Conservation (phyloP, 495 filamentous ascomycete genomes). For the Penicillium chermesinum region DNA sequence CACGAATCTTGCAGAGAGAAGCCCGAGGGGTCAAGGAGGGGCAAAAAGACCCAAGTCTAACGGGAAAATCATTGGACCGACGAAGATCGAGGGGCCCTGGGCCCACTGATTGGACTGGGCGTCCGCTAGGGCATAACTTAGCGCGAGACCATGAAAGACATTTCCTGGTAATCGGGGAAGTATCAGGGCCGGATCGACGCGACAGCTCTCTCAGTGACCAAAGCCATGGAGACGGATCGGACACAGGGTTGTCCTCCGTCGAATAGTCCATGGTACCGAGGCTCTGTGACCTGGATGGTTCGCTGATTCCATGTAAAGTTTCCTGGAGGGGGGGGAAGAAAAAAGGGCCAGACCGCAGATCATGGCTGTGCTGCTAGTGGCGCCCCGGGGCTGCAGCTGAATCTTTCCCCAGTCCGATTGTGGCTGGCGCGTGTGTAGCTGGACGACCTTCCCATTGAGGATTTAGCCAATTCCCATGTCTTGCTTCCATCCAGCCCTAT, state of each 20-base stretch:
- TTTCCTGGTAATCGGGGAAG: neutral
- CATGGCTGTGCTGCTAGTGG: constrained; percentile 19
- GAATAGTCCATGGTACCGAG: neutral
- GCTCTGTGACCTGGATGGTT: too few species aligned
- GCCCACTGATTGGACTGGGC: neutral
- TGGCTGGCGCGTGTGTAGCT: constrained; percentile 18
- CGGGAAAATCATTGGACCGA: neutral
- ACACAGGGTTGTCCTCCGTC: neutral
- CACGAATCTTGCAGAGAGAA: too few species aligned
- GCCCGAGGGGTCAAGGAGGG: too few species aligned
- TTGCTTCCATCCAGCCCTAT: neutral
- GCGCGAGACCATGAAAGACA: constrained; percentile 11
- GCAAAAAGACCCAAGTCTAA: neutral
- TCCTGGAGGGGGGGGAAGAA: too few species aligned
- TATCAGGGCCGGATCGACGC: constrained; percentile 4
- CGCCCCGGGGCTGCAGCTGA: constrained; percentile 33
- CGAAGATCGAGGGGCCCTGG: neutral
- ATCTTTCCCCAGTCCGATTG: constrained; percentile 10
- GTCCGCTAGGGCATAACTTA: constrained; percentile 4
- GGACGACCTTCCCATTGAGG: neutral
- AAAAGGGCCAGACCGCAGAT: constrained; percentile 6
- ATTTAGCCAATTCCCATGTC: neutral
- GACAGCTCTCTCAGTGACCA: constrained; percentile 13
- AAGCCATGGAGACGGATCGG: constrained; percentile 9
- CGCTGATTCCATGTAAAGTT: too few species aligned